Base-by-base conservation (phyloP, 805 yeast species). In the Yarrowia sp. region DNA sequence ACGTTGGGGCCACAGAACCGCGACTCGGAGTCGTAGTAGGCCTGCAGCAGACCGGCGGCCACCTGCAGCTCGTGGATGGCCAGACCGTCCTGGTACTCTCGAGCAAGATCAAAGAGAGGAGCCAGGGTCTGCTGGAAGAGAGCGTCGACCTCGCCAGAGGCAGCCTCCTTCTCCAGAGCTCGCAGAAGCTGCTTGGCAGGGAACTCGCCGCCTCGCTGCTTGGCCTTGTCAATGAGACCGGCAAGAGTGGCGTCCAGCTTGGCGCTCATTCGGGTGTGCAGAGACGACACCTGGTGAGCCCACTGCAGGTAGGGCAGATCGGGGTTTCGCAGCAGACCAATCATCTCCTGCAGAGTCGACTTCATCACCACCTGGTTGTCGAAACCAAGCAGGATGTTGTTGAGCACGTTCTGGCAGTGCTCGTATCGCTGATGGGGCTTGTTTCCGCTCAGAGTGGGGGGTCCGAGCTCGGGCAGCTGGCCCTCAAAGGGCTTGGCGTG, bases 401-500 rank as follows among this genome's bases (percentile, higher is more conserved):
- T 81, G 78, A 95, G 83, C 71, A 91, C 86, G 5, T 85, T 77
- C 59, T 87, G 79, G 72, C 86, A 79, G 40, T 84, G 81, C 70
- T 83, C 82, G 82, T 87, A 93, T 75, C 85, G 86, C 80, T 94
- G 91, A 68, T 86, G 88, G 68, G 97, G 90, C 80, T 90, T 94
- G 69, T 90, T 85, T 75, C 99, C 98, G 76, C 84, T 86, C 71
- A 92, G 82, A 69, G 82, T 84, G 72, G 98, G 97, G 41, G 90
- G 83, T 65, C 99, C 99, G 72, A 88, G 82, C 46, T 88, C 92
- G 14, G 97, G 98, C 73, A 96, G 82, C 76, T 96, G 92, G 64
- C 97, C 98, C 78, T 92, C 97, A 75, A 86, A 95, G 66, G 98
- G 97, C 77, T 89, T 82, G 53, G 99, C 99, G 75, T 93, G 99